Base-by-base conservation (phyloP, 1,284 basidiomycete genomes). In the Phaffia rhodozyma region DNA sequence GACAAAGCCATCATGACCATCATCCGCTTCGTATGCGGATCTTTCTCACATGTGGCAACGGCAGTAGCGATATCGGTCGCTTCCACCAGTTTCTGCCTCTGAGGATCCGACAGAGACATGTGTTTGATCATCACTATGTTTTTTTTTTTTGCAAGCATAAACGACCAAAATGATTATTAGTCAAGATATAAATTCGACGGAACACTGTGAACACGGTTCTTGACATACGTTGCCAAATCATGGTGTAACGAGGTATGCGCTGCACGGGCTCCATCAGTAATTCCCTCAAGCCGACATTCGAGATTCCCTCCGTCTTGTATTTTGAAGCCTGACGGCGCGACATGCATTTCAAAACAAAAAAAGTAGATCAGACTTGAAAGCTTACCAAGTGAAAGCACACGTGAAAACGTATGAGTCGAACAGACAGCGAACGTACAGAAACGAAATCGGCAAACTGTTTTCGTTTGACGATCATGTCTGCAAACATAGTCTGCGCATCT, bases 201-300 rank as follows among this genome's bases (percentile, higher is more conserved):
- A 29, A 23, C 21, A 23, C 2, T 13, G 62, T 69, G 66, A 32
- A 72, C n/a, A 23, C 32, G 51, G 6, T 50, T 34, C 21, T 30
- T 11, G 4, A 68, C 75, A 62, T 66, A 76, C 80, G 85, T 68
- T 91, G 86, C 75, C 97, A 90, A 67, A 99, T 81, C 29, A 99
- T 80, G 1, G 91, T 96, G 76, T 98, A 98, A 63, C 94, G 82
- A 0, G 96, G 93, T 68, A 98, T 91, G 32, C 96, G 86, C 74
- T 99, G 96, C n/a, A 97, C 90, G n/a, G 96, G 96, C 72, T 98
- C 96, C 84, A 97, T 97, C 52, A 99, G 80, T 52, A 99, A 83
- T 75, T 98, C 94, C 25, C 91, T 84, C 51, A 99, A 80, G 18
- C 94, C 92, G 57, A 93, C 83, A 65, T 92, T 94, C 68, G 82